Evolutionary conservation across 345 rosid species (phyloP), one percentile per base, ranked within the genome.

Genomic region (Eucalyptus victrix): DNA sequence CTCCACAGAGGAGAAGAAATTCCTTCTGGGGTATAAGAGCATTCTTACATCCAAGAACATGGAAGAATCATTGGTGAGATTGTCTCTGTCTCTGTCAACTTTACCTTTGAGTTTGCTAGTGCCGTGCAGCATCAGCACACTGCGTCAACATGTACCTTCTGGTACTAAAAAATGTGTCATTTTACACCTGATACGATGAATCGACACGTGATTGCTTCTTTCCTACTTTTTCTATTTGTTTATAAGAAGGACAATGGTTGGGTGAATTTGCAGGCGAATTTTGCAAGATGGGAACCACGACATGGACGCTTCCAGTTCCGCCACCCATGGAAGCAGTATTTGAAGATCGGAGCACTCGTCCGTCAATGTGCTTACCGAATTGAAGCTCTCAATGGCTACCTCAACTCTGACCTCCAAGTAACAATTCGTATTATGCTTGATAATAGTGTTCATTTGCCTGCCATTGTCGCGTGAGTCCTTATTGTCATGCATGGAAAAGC

Each of bases 211-310:
- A 49, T 28, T 86, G 87, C 87, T 47, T 86, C 53, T 40, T 19
- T 76, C 81, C 28, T 11, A 28, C 12, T 86, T 26, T 47, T 50
- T 3, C 37, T 47, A 30, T 50, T 51, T n/a, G 58, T 50, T 24
- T 10, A 86, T 19, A 16, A 49, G 42, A 86, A 6, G 37, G 87
- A 28, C 56, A 19, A 86, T 10, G 42, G 44, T 28, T 40, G 32
- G 34, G 32, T 87, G 58, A 18, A 85, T 87, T 49, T 88, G 53
- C 90, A 96, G 99, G 99, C 96, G 53, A 95, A 96, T 91, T 95
- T 95, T 88, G 97, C 99, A 5, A 94, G 94, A 90, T 97, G 98
- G 99, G 99, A 97, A 87, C 99, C 99, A 14, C 90, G 93, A 3
- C 99, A 95, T 87, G 99, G 99, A 2, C 91, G 90, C n/a, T 96